Base-by-base conservation (phyloP, 2,329 filamentous ascomycete genomes). In the Pyricularia pennisetigena region DNA sequence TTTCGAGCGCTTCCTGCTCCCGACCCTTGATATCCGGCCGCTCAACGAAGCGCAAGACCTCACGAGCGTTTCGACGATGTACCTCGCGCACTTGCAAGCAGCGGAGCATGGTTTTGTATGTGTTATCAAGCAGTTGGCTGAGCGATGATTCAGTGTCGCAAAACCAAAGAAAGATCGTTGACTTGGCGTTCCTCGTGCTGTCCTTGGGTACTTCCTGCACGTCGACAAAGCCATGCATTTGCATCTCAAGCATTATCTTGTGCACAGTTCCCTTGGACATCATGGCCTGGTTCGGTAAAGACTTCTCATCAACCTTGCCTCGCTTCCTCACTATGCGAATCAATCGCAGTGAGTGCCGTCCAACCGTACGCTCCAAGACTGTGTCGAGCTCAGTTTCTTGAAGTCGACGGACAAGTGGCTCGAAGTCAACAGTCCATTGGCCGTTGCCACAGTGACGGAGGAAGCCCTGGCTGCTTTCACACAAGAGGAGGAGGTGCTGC, bases 161-260 rank as follows among this genome's bases (percentile, higher is more conserved):
- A 82, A 88, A 97, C 89, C 94, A 97, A 68, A 98, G 86, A 76
- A 94, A 98, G 28, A 97, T 85, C 0, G 93, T 97, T 67, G 93
- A 88, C 70, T 89, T 91, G 0, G 94, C 92, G 73, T 91, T 86
- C 41, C 93, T 89, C 70, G 89, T 90, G 71, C 90, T 90, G 74
- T 98, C 94, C 72, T 92, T 91, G 0, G 95, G 95, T 0, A 99
- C 90, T 80, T 99, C 95, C 77, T 99, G 95, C 6, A 97, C 87
- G 72, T 98, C 93, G 14, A 97, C 88, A 70, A 95, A 89, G 1
- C 95, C 94, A 23, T 88, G 88, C 76, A 93, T 89, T 72, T 97
- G 92, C 85, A 99, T 91, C 70, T 89, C 88, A 16, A 92, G 89
- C 78, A 98, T 89, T 70, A 93, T 90, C 69, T 90, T 88, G 64